Evolutionary conservation across 2,329 filamentous ascomycete species (phyloP), one percentile per base, ranked within the genome.

Genomic region (Aspergillus tamarii): DNA sequence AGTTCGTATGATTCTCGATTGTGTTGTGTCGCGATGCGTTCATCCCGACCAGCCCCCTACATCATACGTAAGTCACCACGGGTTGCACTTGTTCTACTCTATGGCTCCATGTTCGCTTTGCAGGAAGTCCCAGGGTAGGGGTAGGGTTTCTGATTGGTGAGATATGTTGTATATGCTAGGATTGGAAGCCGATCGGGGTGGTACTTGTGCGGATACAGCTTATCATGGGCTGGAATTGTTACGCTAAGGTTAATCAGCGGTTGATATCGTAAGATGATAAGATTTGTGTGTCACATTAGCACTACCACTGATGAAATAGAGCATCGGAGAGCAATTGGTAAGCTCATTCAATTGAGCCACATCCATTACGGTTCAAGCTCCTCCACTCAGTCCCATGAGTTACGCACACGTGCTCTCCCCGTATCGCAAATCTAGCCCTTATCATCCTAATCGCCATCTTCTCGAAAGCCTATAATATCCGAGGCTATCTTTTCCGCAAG

Each of bases 401-500:
- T 43, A 26, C 21, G 43, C 57, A n/a, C 26, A 48, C 32, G 6
- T n/a, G n/a, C 23, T 41, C 8, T 48, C 46, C 46, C 16, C 28
- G 45, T 14, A 45, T 26, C 36, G 11, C 43, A 23, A 30, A 34
- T 48, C 21, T 12, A 52, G 19, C 46, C 19, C n/a, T 19, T 59
- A 39, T 43, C 45, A 28, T 26, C 21, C 2, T 28, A 30, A 12
- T 5, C 12, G 19, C 14, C 16, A 3, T 30, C 21, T 16, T 41
- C 4, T 26, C 34, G 26, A 16, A 28, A 19, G 32, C 30, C 14
- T 59, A 66, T 59, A 34, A 76, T 74, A 57, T 74, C 70, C 26
- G 71, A 73, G 1, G 77, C 77, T 57, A 81, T 78, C 70, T 82
- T 82, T 66, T 82, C 80, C 0, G 80, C 81, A 11, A 82, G 67